Evolutionary conservation across 441 rosid genomes (phyloP).

Genomic region (Croton setiger): DNA sequence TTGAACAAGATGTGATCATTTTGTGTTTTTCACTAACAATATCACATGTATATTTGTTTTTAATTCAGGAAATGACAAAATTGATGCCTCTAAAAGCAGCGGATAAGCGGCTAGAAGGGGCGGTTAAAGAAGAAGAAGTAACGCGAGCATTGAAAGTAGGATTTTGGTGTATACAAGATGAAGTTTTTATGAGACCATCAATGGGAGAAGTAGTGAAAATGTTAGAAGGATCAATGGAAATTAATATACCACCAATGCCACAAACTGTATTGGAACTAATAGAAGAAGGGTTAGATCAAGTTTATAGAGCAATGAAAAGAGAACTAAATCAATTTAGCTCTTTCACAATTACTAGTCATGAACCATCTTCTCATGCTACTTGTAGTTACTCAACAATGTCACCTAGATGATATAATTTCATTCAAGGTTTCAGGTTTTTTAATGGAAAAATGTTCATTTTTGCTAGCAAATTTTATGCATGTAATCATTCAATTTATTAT

Average conservation of each 20-base stretch:
- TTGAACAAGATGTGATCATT: no score
- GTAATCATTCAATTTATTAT: background rate
- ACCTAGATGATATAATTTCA: conserved; percentile 51
- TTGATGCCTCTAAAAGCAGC: conserved; percentile 59
- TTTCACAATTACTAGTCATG: conserved; percentile 36
- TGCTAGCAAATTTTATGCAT: background rate
- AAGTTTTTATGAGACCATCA: conserved; percentile 64
- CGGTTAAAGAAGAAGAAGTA: conserved; percentile 72
- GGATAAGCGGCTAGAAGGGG: conserved; percentile 54
- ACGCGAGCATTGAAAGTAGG: conserved; percentile 60
- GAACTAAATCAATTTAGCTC: conserved; percentile 56
- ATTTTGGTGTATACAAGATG: conserved; percentile 94
- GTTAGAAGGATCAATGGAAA: conserved; percentile 63
- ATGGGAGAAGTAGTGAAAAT: conserved; percentile 91
- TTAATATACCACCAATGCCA: conserved; percentile 69
- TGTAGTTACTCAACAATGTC: conserved; percentile 90
- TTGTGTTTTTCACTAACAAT: no score
- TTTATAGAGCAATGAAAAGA: conserved; percentile 73
- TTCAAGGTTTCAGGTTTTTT: background rate
- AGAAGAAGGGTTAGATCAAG: conserved; percentile 87
- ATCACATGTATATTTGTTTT: no score
- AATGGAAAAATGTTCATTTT: no score
- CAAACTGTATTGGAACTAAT: conserved; percentile 74
- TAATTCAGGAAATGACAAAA: conserved; percentile 48
- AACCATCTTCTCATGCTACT: conserved; percentile 58